These are phyloP conservation scores for Brassica nigra DNA, from an alignment of 345 rosid species.

Conservation along the genomic window DNA sequence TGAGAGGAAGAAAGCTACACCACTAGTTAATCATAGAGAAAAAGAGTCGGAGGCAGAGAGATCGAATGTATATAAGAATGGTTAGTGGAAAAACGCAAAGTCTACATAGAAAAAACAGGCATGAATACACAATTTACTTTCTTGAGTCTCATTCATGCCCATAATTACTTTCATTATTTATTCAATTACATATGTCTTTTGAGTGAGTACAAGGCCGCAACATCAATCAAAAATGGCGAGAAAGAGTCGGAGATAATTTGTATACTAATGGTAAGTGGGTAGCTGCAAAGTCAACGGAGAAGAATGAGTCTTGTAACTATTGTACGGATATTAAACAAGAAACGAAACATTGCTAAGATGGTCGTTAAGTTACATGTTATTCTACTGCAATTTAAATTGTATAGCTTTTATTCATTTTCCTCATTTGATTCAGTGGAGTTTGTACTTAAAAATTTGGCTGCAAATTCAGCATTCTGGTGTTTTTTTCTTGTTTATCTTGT, in stretches of 20 bases:
- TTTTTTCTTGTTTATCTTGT: not conserved
- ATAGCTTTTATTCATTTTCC: not conserved
- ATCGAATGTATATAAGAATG: not conserved
- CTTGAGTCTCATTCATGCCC: not conserved
- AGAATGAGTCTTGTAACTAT: not conserved
- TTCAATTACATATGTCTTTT: not conserved
- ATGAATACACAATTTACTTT: not conserved
- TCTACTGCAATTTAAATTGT: not conserved
- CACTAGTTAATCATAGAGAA: not conserved
- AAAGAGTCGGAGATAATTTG: not conserved
- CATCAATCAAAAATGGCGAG: not conserved
- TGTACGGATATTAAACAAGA: not conserved
- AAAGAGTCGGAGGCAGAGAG: not conserved
- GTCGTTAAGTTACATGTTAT: not conserved
- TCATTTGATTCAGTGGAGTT: not conserved
- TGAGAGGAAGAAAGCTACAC: not conserved
- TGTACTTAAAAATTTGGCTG: not conserved
- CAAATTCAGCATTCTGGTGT: not conserved
- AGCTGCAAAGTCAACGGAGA: not conserved
- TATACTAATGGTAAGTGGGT: not conserved
- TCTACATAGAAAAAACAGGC: constrained; percentile 4
- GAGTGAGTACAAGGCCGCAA: not conserved
- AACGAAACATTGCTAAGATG: not conserved
- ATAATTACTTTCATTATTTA: not conserved
- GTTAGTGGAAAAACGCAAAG: not conserved